These are phyloP conservation scores for Lagenaria siceraria DNA, from an alignment of 306 rosid species.

Conservation along the genomic window DNA sequence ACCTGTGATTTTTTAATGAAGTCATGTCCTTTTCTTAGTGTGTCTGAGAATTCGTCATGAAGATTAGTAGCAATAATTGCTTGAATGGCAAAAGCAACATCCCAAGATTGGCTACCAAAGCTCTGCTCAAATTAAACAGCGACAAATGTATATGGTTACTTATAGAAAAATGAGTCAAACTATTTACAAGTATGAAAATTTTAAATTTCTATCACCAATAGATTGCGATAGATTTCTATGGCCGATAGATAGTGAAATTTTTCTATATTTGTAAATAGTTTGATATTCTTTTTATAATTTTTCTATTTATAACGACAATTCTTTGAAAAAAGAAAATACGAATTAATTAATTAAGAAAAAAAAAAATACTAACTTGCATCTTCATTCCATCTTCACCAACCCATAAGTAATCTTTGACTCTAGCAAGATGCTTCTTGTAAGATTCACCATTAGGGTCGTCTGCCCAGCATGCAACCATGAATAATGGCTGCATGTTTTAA, in stretches of 20 bases:
- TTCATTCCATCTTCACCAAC: conserved; percentile 96
- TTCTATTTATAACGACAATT: too few relatives aligned
- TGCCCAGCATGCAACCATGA: conserved; percentile 84
- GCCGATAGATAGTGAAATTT: too few relatives aligned
- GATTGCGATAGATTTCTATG: too few relatives aligned
- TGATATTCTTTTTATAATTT: too few relatives aligned
- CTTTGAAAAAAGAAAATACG: too few relatives aligned
- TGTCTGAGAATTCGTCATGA: background rate
- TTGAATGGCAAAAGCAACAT: background rate
- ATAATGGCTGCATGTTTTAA: conserved; percentile 45
- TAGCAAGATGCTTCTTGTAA: conserved; percentile 78
- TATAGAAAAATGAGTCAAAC: too few relatives aligned
- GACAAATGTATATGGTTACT: too few relatives aligned
- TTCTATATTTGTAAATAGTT: too few relatives aligned
- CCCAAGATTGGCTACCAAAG: conserved; percentile 7
- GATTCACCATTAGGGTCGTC: conserved; percentile 86
- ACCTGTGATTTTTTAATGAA: background rate
- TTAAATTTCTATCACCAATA: too few relatives aligned
- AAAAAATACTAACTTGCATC: conserved; percentile 49
- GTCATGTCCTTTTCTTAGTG: background rate
- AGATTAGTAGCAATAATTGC: conserved; percentile 2
- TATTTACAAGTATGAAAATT: too few relatives aligned
- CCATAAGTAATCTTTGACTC: conserved; percentile 77
- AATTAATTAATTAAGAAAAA: too few relatives aligned
- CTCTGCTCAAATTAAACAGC: background rate